A percentile compares a stretch with the other conserved stretches of the same genome.
Evolutionary conservation across 768 basidiomycete genomes (phyloP).

Genomic region (Cantharellus anzutake): DNA sequence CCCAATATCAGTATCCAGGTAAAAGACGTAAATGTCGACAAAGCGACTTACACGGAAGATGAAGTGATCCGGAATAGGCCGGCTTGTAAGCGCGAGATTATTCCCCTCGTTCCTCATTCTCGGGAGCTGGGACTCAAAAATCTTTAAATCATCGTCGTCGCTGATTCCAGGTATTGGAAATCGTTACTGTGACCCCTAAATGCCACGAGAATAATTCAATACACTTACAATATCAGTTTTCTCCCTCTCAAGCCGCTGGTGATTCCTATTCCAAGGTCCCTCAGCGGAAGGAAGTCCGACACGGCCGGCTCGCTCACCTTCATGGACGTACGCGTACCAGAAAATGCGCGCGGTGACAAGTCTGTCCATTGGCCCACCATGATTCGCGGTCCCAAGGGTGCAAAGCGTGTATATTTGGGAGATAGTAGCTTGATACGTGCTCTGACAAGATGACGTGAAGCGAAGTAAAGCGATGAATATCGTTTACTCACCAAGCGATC

Average conservation of each 20-base stretch:
- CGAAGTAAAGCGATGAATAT: neutral
- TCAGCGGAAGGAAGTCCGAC: neutral
- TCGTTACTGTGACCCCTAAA: neutral
- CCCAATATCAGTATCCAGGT: neutral
- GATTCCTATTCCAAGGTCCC: slow-evolving; percentile 22
- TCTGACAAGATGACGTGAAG: slow-evolving; percentile 15
- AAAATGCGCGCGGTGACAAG: slow-evolving; percentile 58
- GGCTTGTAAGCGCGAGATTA: slow-evolving; percentile 16
- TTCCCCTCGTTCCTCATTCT: slow-evolving; percentile 20
- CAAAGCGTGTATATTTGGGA: slow-evolving; percentile 70
- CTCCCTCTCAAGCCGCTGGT: slow-evolving; percentile 71
- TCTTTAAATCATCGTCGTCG: slow-evolving; percentile 52
- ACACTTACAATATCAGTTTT: slow-evolving; percentile 53
- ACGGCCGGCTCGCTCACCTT: slow-evolving; percentile 21
- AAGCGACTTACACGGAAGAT: slow-evolving; percentile 3
- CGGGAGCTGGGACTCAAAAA: slow-evolving; percentile 32
- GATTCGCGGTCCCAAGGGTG: slow-evolving; percentile 31
- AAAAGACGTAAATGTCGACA: slow-evolving; percentile 3
- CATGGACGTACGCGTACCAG: slow-evolving; percentile 78
- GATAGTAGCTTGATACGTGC: slow-evolving; percentile 64
- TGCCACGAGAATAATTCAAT: neutral
- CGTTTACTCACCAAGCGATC: slow-evolving; percentile 24
- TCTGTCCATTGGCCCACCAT: slow-evolving; percentile 31
- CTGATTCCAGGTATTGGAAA: neutral
- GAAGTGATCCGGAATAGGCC: slow-evolving; percentile 9